Base-by-base conservation (phyloP, 2,329 filamentous ascomycete genomes). In the Sporothrix brasiliensis region DNA sequence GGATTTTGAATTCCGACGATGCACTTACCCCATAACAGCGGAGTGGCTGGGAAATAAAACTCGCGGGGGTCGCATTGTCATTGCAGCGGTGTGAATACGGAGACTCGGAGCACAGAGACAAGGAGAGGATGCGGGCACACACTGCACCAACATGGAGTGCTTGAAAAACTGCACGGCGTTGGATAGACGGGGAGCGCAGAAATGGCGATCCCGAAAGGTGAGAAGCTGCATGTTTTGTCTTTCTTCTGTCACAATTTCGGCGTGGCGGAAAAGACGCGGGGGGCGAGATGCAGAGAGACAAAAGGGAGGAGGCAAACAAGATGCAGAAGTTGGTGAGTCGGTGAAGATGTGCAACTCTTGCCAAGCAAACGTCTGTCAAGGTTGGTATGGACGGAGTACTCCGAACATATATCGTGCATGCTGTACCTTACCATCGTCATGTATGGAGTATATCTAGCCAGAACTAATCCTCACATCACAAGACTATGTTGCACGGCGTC, bases 311-410 rank as follows among this genome's bases (percentile, higher is more conserved):
- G 44, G 39, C 11, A 47, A 27, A 19, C 44, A 39, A 47, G 54
- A 47, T 3, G 0, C 14, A 52, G 4, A 7, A 61, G 24, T 24
- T 24, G 24, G 24, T 24, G 24, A 41, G 19, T 60, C 56, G 30
- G 56, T 60, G 56, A 60, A 41, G 30, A 60, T 60, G 54, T 58
- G 54, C 54, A 58, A 13, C 3, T 39, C 24, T 61, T 53, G 14
- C 54, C 54, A 58, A 39, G 54, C 30, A n/a, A 39, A 19, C 10
- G 54, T 39, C 54, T 39, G 52, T 58, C 53, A 19, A 19, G 19
- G 19, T 19, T 30, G 30, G 56, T 3, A 34, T 34, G 34, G 4
- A 34, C 34, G 7, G 6, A 34, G 34, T 6, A 7, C 30, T 34
- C 30, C 5, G 27, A 4, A 30, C 27, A 30, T 2, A 30, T 30